These are phyloP conservation scores for Saccharomycopsis javanensis DNA, from an alignment of 805 yeast species.

Conservation along the genomic window DNA sequence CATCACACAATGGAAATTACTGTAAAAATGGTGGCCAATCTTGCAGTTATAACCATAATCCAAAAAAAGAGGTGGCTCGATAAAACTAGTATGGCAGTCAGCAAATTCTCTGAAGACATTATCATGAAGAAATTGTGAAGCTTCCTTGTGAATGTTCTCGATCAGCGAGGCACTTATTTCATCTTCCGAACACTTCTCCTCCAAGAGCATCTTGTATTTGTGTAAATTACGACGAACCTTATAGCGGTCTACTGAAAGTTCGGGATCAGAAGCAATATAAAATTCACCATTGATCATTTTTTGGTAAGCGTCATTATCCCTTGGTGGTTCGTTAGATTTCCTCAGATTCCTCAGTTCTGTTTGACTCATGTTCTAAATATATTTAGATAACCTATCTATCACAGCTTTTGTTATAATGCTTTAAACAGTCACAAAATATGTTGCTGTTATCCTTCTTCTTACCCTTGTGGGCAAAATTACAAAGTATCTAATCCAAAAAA, in stretches of 20 bases:
- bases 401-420: no score
- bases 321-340: conserved; percentile 12
- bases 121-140: not conserved
- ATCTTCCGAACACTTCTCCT: not conserved
- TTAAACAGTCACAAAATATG: no score
- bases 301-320: conserved; percentile 35
- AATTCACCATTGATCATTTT: conserved; percentile 45
- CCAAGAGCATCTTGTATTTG: not conserved
- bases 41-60: conserved; percentile 59
- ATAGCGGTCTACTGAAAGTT: conserved; percentile 3
- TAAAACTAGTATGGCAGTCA: conserved; percentile 19
- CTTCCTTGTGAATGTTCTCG: not conserved
- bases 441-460: no score
- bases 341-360: not conserved
- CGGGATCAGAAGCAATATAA: conserved; percentile 30
- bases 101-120: not conserved
- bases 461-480: no score
- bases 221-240: not conserved
- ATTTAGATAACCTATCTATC: not conserved
- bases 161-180: not conserved
- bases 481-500: no score
- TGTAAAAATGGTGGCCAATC: conserved; percentile 49
- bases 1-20: conserved; percentile 44
- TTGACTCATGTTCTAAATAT: not conserved
- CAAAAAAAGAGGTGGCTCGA: conserved; percentile 52